Conservation (phyloP, 371 early-diverging fungal genomes). For the Zopfochytrium polystomum region DNA sequence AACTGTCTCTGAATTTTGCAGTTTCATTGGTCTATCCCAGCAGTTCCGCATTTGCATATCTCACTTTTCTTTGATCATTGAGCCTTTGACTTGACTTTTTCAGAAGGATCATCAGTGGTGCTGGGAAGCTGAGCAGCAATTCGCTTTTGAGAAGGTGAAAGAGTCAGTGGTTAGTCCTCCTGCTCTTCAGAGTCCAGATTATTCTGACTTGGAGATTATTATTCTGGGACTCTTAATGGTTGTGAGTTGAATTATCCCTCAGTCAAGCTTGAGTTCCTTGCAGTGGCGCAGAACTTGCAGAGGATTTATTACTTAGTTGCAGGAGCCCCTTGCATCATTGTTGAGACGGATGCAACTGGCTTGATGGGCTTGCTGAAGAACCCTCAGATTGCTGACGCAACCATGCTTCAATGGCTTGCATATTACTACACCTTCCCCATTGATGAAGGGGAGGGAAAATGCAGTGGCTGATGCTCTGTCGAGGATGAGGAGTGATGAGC, state of each 20-base stretch:
- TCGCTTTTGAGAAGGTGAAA: slow-evolving; percentile 10
- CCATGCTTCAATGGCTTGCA: slow-evolving; percentile 7
- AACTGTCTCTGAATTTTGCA: slow-evolving; percentile 3
- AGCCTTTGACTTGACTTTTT: slow-evolving; percentile 12
- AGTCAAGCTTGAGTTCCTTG: slow-evolving; percentile 12
- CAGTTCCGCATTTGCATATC: slow-evolving; percentile 4
- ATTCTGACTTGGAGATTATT: slow-evolving; percentile 4
- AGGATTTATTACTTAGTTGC: no score
- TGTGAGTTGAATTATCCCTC: no score
- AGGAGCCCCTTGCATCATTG: neutral
- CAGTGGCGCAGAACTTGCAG: slow-evolving; percentile 2
- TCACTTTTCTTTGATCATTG: no score
- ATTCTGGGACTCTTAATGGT: slow-evolving; percentile 8
- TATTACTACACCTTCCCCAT: neutral
- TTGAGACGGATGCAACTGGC: slow-evolving; percentile 9
- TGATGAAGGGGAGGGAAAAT: neutral
- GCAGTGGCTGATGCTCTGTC: slow-evolving; percentile 3
- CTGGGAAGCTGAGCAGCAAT: neutral
- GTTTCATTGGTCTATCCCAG: slow-evolving; percentile 3
- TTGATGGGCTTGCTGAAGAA: slow-evolving; percentile 16
- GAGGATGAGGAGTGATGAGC: no score
- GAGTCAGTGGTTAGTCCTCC: neutral
- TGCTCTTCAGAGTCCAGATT: neutral
- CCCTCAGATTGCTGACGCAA: slow-evolving; percentile 1
- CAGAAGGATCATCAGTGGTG: slow-evolving; percentile 4